Conservation (phyloP, 371 early-diverging fungal genomes). For the Chytridium lagenaria region DNA sequence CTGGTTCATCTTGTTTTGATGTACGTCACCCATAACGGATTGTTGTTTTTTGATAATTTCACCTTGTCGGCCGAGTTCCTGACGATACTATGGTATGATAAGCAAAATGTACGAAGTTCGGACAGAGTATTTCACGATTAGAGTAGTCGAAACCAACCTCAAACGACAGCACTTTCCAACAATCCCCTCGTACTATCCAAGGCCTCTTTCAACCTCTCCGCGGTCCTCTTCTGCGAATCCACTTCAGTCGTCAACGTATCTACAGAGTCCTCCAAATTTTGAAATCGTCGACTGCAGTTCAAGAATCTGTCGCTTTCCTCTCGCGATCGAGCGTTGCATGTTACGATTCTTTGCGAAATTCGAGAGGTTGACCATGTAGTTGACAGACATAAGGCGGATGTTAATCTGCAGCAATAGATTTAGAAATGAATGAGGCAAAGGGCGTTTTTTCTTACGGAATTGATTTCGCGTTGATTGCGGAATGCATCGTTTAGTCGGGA, state of each 20-base stretch:
- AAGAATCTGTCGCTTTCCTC: slow-evolving; percentile 37
- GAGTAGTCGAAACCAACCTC: slow-evolving; percentile 16
- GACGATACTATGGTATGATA: slow-evolving; percentile 38
- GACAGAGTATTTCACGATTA: background rate
- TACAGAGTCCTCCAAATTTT: slow-evolving; percentile 35
- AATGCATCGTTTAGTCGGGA: slow-evolving; percentile 39
- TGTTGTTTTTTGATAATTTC: slow-evolving; percentile 35
- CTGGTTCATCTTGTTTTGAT: slow-evolving; percentile 36
- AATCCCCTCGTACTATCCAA: slow-evolving; percentile 38
- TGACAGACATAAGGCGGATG: slow-evolving; percentile 41
- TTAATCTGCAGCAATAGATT: slow-evolving; percentile 30
- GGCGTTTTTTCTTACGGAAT: slow-evolving; percentile 14
- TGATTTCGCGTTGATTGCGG: slow-evolving; percentile 43
- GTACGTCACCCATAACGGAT: too few relatives aligned
- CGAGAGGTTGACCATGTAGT: slow-evolving; percentile 47
- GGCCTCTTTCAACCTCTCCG: slow-evolving; percentile 35
- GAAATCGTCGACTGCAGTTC: slow-evolving; percentile 44
- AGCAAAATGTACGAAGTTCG: background rate
- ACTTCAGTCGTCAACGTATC: slow-evolving; percentile 36
- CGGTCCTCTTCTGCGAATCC: slow-evolving; percentile 36
- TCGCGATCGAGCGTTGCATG: slow-evolving; percentile 34
- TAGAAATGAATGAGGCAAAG: background rate
- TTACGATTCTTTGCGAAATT: slow-evolving; percentile 47
- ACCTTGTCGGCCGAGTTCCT: slow-evolving; percentile 39
- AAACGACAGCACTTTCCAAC: slow-evolving; percentile 38